A percentile compares a stretch with the other conserved stretches of the same genome.
These are phyloP conservation scores for Didymosphaeria variabile DNA, from an alignment of 2,329 filamentous ascomycete species.

Conservation along the genomic window DNA sequence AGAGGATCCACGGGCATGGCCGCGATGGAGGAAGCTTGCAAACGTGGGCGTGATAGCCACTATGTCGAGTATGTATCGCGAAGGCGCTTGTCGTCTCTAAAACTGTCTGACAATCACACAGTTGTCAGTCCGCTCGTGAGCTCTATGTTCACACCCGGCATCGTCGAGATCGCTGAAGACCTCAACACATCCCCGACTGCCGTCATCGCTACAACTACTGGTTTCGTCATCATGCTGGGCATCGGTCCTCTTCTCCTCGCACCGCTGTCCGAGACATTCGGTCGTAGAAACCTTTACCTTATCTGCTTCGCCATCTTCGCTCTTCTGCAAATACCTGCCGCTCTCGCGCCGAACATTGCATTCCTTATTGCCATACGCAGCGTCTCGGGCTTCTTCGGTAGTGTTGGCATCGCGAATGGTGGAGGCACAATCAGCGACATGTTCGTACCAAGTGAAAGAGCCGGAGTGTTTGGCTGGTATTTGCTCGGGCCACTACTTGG, in stretches of 20 bases:
- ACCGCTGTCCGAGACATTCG: conserved; percentile 59
- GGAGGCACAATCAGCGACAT: conserved; percentile 63
- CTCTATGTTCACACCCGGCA: conserved; percentile 63
- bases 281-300: conserved; percentile 56
- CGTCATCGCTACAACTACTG: conserved; percentile 61
- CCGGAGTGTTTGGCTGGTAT: conserved; percentile 58
- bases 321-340: conserved; percentile 58
- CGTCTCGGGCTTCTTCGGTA: conserved; percentile 60
- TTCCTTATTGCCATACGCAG: conserved; percentile 57
- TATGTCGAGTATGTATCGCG: conserved; percentile 54
- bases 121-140: conserved; percentile 58
- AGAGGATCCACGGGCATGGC: conserved; percentile 57
- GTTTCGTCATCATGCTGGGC: conserved; percentile 61
- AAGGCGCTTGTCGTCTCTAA: neutral
- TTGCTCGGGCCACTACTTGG: conserved; percentile 56
- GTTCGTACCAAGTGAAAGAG: conserved; percentile 58
- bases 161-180: conserved; percentile 59
- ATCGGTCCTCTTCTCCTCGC: conserved; percentile 58
- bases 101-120: conserved; percentile 24
- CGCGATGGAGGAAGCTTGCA: conserved; percentile 54
- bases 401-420: conserved; percentile 60
- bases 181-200: conserved; percentile 52
- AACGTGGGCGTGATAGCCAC: conserved; percentile 61
- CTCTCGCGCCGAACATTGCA: conserved; percentile 57
- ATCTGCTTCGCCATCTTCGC: conserved; percentile 57